Conservation (phyloP, 2,329 filamentous ascomycete species). For the Monosporascus sp. region DNA sequence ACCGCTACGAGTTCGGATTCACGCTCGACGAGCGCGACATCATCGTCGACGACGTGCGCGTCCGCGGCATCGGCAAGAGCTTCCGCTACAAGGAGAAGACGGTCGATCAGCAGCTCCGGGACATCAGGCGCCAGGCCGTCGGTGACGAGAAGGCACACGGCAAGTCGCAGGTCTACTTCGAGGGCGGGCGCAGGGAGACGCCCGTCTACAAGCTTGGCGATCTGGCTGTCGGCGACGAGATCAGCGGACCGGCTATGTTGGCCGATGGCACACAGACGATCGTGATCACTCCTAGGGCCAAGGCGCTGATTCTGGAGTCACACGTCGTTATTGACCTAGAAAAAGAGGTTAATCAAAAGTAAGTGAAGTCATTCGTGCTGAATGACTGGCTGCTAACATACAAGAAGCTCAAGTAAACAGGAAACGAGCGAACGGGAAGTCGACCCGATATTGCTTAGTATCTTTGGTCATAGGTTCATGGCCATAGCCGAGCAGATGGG, state of each 20-base stretch:
- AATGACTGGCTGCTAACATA: conserved; percentile 9
- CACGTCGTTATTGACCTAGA: conserved; percentile 85
- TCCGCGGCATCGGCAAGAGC: conserved; percentile 83
- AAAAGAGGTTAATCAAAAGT: conserved; percentile 43
- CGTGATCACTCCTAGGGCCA: conserved; percentile 73
- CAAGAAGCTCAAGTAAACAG: conserved; percentile 18
- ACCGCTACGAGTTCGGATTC: conserved; percentile 91
- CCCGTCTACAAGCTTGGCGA: conserved; percentile 79
- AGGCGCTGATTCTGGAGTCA: conserved; percentile 73
- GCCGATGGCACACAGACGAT: conserved; percentile 89
- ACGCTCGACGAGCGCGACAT: conserved; percentile 79
- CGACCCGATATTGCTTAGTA: conserved; percentile 71
- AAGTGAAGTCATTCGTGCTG: conserved; percentile 8
- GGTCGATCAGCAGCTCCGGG: conserved; percentile 75
- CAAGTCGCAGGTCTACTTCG: conserved; percentile 73
- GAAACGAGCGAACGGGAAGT: conserved; percentile 40
- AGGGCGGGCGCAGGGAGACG: conserved; percentile 70
- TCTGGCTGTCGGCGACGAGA: conserved; percentile 63
- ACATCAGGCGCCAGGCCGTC: conserved; percentile 55
- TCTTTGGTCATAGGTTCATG: conserved; percentile 82
- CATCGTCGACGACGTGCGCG: conserved; percentile 83
- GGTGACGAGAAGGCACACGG: conserved; percentile 57
- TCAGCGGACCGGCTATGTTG: conserved; percentile 78
- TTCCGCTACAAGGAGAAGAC: conserved; percentile 75
- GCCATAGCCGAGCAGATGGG: conserved; percentile 84